These are phyloP conservation scores for Aspergillus floridensis DNA, from an alignment of 2,329 filamentous ascomycete species.

Conservation along the genomic window DNA sequence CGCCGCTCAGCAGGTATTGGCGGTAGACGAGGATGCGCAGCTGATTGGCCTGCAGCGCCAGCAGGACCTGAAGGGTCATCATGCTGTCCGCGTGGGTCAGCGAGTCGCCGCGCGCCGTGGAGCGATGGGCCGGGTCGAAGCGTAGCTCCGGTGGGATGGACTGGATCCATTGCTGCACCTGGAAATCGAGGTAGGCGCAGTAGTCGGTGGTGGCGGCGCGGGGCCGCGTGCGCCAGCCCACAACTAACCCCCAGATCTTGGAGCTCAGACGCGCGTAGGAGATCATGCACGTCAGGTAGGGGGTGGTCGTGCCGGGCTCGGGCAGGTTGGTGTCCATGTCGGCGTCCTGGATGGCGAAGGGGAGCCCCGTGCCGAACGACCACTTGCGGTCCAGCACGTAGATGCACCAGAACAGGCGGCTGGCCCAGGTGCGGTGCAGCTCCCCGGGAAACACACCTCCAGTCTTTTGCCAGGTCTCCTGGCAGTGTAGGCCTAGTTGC, in stretches of 20 bases:
- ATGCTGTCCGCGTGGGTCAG: constrained; percentile 30
- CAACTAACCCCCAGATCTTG: constrained; percentile 48
- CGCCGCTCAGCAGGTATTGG: constrained; percentile 41
- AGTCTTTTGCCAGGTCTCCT: constrained; percentile 39
- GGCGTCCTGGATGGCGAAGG: constrained; percentile 49
- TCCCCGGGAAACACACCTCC: constrained; percentile 38
- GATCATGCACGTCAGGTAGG: constrained; percentile 50
- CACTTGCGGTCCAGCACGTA: constrained; percentile 54
- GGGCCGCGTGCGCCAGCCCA: constrained; percentile 35
- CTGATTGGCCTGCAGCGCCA: constrained; percentile 49
- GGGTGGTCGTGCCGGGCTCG: constrained; percentile 39
- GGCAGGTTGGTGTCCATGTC: constrained; percentile 52
- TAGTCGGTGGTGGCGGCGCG: constrained; percentile 39
- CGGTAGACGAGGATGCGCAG: constrained; percentile 47
- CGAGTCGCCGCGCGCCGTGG: neutral
- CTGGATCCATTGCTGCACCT: constrained; percentile 48
- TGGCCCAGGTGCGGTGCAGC: constrained; percentile 36
- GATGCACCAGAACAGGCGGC: constrained; percentile 50
- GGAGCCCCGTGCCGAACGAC: constrained; percentile 53
- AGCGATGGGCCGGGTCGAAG: constrained; percentile 31
- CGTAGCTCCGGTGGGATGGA: constrained; percentile 46
- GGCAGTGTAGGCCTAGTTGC: constrained; percentile 51
- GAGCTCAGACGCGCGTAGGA: constrained; percentile 48
- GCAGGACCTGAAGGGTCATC: constrained; percentile 43
- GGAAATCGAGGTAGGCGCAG: constrained; percentile 41